Evolutionary conservation across 2,329 filamentous ascomycete species (phyloP), one percentile per base, ranked within the genome.

Genomic region (Pestalotiopsis sp.): DNA sequence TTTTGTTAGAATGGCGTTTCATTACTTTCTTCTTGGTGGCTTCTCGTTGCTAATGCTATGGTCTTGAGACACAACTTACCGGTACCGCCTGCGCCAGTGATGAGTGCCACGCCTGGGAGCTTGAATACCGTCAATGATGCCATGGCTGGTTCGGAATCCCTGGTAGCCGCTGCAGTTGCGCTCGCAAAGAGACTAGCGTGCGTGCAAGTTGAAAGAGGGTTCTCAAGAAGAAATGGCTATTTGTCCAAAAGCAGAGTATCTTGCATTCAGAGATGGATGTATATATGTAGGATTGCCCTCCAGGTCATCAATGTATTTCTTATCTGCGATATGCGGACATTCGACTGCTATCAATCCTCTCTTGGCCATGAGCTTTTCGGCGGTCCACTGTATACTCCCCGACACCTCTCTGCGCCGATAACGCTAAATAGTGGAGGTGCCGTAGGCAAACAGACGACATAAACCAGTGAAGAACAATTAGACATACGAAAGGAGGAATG

Each of bases 1-100:
- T 36, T 60, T 2, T 36, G 7, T 36, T 2, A 36, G 31, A 36
- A 36, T 36, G 31, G 6, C 1, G 31, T 2, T 36, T 36, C 1
- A 9, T 36, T 36, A 36, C 31, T 36, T 36, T 36, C 6, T 36
- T 36, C 31, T 9, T 36, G 2, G 7, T 36, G 2, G 7, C 7
- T 2, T 36, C 7, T 36, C 7, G 7, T 36, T 36, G 31, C 2
- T 2, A 9, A 36, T 36, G 7, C 1, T 9, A 36, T 7, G 7
- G 31, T 9, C 31, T 36, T 36, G 7, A 36, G 31, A 36, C 2
- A 2, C 31, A n/a, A 45, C 69, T 70, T 74, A 84, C 82, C 83
- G 70, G 82, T 84, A 12, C 83, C 83, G 4, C 81, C 84, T 11
- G 84, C 84, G 17, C 84, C 84, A 0, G 84, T 86, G 63, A 86